A percentile compares a stretch with the other conserved stretches of the same genome.
Conservation (phyloP, 2,329 filamentous ascomycete species). For the Fusarium staphyleae region DNA sequence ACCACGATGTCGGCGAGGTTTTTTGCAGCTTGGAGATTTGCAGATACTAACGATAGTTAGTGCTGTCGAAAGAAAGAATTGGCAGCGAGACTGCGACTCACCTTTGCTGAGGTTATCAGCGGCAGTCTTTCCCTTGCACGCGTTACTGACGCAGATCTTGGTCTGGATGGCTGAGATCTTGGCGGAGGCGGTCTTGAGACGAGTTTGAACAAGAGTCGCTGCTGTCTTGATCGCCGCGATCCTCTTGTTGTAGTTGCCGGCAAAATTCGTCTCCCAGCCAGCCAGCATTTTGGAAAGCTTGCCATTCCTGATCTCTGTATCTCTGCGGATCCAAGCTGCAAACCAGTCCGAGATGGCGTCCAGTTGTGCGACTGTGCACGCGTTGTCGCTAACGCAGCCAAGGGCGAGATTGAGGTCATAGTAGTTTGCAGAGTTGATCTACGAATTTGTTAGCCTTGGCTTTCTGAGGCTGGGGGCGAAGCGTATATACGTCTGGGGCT, state of each 20-base stretch:
- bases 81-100: neutral
- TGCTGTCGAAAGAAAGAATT: neutral
- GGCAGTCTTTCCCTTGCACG: conserved; percentile 10
- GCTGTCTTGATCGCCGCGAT: conserved; percentile 3
- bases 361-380: neutral
- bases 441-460: neutral
- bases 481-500: neutral
- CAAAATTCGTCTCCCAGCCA: neutral
- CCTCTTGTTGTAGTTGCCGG: neutral
- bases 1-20: neutral
- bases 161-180: conserved; percentile 1
- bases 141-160: conserved; percentile 2
- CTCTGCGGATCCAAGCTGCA: neutral
- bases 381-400: neutral
- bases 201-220: neutral
- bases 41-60: neutral
- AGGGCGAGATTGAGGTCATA: neutral
- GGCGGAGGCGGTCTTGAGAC: neutral
- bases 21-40: neutral
- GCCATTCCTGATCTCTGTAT: neutral
- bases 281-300: neutral
- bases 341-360: neutral
- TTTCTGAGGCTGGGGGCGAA: neutral
- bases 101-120: neutral
- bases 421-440: neutral